phyloP scores from a whole-genome alignment of 805 yeast species.

The Yamadazyma tumulicola region DNA sequence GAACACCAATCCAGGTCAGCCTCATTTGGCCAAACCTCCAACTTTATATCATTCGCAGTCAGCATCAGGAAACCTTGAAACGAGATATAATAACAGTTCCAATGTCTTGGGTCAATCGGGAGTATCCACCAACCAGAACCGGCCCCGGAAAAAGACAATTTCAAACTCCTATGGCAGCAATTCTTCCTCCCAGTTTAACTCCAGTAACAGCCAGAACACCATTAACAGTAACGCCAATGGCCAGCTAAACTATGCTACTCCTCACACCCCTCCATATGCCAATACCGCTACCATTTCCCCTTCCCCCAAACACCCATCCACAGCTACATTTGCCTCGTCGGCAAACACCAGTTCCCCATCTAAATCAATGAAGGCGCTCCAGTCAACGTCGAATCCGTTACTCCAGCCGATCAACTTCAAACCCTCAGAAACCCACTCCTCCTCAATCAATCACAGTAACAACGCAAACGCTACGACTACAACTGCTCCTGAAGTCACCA shows the following conservation, averaged over 20 bases:
- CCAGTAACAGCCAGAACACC: constrained; percentile 13
- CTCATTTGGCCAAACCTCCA: constrained; percentile 40
- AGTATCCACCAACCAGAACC: constrained; percentile 6
- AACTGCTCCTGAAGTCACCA: not conserved
- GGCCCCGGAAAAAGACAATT: constrained; percentile 38
- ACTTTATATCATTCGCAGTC: constrained; percentile 41
- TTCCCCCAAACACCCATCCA: constrained; percentile 29
- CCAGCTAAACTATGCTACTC: constrained; percentile 10
- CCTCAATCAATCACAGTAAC: not conserved
- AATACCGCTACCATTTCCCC: constrained; percentile 31
- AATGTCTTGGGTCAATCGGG: not conserved
- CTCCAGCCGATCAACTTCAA: constrained; percentile 56
- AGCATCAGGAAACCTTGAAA: constrained; percentile 37
- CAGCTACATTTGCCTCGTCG: constrained; percentile 15
- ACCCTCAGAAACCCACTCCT: constrained; percentile 8
- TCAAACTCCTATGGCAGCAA: constrained; percentile 29
- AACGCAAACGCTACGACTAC: not conserved
- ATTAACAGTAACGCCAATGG: not conserved
- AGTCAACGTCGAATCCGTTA: constrained; percentile 41
- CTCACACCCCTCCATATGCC: constrained; percentile 41
- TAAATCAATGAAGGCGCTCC: constrained; percentile 49
- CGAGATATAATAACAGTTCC: constrained; percentile 19
- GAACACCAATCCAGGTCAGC: constrained; percentile 13
- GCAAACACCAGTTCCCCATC: constrained; percentile 34
- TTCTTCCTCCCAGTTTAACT: constrained; percentile 13